Conservation (phyloP, 257 asterid species). For the Capsicum chinense region DNA sequence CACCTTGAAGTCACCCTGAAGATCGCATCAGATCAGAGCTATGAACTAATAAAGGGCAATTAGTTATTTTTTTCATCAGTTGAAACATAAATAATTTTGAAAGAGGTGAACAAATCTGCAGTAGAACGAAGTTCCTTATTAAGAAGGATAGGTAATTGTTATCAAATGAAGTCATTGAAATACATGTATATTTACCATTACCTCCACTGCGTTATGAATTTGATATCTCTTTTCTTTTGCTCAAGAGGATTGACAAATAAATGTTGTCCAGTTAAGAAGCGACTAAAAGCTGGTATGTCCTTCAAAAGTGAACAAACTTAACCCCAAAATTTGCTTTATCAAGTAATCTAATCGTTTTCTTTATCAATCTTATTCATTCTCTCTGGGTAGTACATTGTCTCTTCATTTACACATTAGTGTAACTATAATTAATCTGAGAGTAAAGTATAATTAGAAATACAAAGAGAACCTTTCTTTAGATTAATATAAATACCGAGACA, state of each 20-base stretch:
- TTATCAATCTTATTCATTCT: not conserved
- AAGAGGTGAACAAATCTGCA: not conserved
- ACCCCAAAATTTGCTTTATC: conserved; percentile 1
- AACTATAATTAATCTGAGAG: not conserved
- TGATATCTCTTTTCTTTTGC: not conserved
- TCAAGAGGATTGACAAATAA: not conserved
- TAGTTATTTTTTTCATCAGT: not conserved
- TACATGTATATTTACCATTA: conserved; percentile 3
- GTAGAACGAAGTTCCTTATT: not conserved
- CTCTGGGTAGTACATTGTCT: not conserved
- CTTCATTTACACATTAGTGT: not conserved
- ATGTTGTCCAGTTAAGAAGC: not conserved
- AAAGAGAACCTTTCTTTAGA: not conserved
- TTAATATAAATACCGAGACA: not conserved
- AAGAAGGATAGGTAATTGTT: not conserved
- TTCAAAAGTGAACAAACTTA: not conserved
- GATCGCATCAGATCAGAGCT: conserved; percentile 23
- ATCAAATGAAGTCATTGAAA: not conserved
- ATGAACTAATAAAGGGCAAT: not conserved
- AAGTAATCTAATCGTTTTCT: not conserved
- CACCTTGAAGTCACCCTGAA: conserved; percentile 89
- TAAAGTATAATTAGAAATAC: not conserved
- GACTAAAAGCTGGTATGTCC: not conserved
- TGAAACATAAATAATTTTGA: not conserved
- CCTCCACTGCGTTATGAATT: not conserved